phyloP scores from a whole-genome alignment of 192 early-diverging fungal species.

The Blastocladiella britannica region DNA sequence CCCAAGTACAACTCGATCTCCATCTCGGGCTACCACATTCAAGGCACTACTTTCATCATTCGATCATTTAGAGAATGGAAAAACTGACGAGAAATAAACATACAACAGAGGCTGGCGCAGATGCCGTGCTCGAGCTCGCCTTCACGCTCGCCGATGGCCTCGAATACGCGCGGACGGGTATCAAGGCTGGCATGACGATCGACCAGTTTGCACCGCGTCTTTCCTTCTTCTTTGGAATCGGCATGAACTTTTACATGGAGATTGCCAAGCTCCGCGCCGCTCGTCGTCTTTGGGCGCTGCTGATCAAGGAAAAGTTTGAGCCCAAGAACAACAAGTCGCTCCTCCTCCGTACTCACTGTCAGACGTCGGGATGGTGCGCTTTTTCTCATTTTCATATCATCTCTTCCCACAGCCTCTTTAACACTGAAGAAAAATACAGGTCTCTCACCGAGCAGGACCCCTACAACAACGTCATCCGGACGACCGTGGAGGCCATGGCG shows the following conservation, averaged over 20 bases:
- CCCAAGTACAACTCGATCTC: slow-evolving; percentile 89
- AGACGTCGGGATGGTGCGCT: slow-evolving; percentile 83
- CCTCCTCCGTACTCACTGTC: slow-evolving; percentile 72
- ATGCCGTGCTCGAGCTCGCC: slow-evolving; percentile 72
- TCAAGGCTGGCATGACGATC: slow-evolving; percentile 66
- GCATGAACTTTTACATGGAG: slow-evolving; percentile 93
- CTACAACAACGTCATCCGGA: slow-evolving; percentile 75
- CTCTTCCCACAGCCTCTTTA: too few relatives aligned
- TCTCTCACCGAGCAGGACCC: slow-evolving; percentile 79
- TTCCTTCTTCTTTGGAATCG: slow-evolving; percentile 81
- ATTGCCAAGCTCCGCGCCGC: slow-evolving; percentile 78
- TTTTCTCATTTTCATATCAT: too few relatives aligned
- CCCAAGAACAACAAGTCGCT: slow-evolving; percentile 59
- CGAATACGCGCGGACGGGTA: slow-evolving; percentile 53
- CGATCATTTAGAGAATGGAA: too few relatives aligned
- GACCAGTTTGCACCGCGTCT: slow-evolving; percentile 73
- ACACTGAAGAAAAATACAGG: too few relatives aligned
- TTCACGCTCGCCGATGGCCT: slow-evolving; percentile 80
- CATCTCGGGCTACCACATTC: slow-evolving; percentile 87
- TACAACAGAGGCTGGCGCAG: slow-evolving; percentile 77
- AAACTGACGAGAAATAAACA: too few relatives aligned
- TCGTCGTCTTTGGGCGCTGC: slow-evolving; percentile 56
- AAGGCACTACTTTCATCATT: too few relatives aligned
- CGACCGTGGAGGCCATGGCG: slow-evolving; percentile 77
- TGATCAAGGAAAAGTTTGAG: slow-evolving; percentile 65